These are phyloP conservation scores for Cyberlindnera xishuangbannaensis DNA, from an alignment of 805 yeast species.

Conservation along the genomic window DNA sequence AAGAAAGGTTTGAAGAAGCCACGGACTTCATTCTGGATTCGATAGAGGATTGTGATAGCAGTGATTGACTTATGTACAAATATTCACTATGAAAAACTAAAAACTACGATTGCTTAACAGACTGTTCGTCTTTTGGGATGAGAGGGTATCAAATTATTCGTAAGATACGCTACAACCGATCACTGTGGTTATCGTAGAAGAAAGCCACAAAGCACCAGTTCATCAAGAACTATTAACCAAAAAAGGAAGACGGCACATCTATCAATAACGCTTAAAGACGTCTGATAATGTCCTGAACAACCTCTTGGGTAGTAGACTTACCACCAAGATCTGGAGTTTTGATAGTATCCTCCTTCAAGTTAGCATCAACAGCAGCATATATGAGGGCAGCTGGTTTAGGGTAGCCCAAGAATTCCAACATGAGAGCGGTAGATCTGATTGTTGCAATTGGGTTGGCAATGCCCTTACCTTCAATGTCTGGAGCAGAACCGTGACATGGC, in stretches of 20 bases:
- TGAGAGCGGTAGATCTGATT: slow-evolving; percentile 92
- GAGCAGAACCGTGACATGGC: slow-evolving; percentile 99
- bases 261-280: slow-evolving; percentile 26
- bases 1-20: slow-evolving; percentile 81
- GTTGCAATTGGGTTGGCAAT: slow-evolving; percentile 97
- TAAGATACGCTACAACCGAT: no score
- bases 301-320: slow-evolving; percentile 77
- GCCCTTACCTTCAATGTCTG: slow-evolving; percentile 95
- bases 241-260: no score
- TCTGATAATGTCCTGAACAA: slow-evolving; percentile 69
- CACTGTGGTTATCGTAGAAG: no score
- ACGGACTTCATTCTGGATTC: slow-evolving; percentile 79
- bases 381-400: slow-evolving; percentile 86
- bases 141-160: no score
- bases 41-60: slow-evolving; percentile 59
- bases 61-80: no score
- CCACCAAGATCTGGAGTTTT: slow-evolving; percentile 98
- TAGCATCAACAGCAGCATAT: slow-evolving; percentile 91
- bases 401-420: slow-evolving; percentile 96
- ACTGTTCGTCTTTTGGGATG: no score
- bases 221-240: no score
- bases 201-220: no score
- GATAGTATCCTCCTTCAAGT: slow-evolving; percentile 66
- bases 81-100: no score
- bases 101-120: no score